Evolutionary conservation across 2,329 filamentous ascomycete species (phyloP).

Genomic region (Aspergillus aculeatinus): DNA sequence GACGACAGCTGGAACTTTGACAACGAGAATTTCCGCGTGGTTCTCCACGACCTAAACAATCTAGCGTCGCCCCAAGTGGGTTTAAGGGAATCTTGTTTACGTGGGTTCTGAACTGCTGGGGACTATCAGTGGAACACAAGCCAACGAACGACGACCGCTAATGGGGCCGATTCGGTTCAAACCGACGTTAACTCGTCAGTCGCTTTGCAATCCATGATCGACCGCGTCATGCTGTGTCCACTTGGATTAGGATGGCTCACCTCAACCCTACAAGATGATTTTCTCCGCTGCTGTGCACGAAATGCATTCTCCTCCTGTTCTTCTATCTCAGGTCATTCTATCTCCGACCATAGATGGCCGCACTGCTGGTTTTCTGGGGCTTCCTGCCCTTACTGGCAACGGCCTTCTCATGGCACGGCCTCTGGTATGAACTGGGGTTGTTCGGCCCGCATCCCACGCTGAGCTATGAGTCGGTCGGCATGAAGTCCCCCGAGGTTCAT

Average conservation of each 20-base stretch:
- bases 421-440: constrained; percentile 17
- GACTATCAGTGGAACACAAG: not conserved
- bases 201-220: not conserved
- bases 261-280: not conserved
- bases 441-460: constrained; percentile 14
- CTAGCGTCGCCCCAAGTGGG: constrained; percentile 5
- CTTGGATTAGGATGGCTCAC: not conserved
- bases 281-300: not conserved
- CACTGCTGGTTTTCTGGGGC: constrained; percentile 5
- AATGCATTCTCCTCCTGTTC: not conserved
- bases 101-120: constrained; percentile 1
- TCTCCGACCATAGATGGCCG: constrained; percentile 1
- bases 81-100: not conserved
- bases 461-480: constrained; percentile 14
- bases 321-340: not conserved
- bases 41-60: not conserved
- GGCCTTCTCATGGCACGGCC: constrained; percentile 15
- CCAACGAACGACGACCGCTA: not conserved
- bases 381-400: constrained; percentile 5
- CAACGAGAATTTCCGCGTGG: constrained; percentile 1
- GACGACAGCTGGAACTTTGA: not conserved
- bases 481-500: constrained; percentile 13
- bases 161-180: not conserved
- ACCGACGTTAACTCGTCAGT: constrained; percentile 1
- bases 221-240: constrained; percentile 9